Base-by-base conservation (phyloP, 805 yeast genomes). In the Candida krabiensis region DNA sequence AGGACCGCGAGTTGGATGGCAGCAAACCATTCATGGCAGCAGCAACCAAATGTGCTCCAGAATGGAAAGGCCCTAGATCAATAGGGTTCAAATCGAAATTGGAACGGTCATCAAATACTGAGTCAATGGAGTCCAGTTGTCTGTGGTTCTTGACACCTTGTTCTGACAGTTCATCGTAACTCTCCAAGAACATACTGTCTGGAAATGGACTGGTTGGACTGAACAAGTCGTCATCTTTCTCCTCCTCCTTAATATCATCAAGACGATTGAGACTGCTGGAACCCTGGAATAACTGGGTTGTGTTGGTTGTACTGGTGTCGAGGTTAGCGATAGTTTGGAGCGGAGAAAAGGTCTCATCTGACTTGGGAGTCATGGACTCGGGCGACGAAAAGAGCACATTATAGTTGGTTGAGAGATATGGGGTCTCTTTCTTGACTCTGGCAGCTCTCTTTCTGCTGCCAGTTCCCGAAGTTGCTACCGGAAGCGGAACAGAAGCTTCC, bases 31-130 rank as follows among this genome's bases (percentile, higher is more conserved):
- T 52, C 50, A 59, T 44, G 3, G 61, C 58, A 7, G 57, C 57
- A 4, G 63, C 47, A 5, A 61, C 60, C 12, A 59, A 33, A 9
- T 53, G 57, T 7, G 60, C 58, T 15, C 61, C 64, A 2, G 65
- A 59, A 17, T 50, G 53, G 40, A 59, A 60, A 4, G 57, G 56
- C 3, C 58, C 60, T 15, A 62, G 37, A 35, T 44, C 50, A 5
- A 41, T 26, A 12, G 37, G 33, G 24, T 36, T 29, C 23, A 37
- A 24, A 5, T 33, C 37, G 12, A 38, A 28, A 7, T 14, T 18
- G 22, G 21, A 11, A 5, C 29, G 16, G 5, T 38, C 43, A 27
- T 25, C 32, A 24, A 28, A 4, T 3, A 25, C 29, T 16, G 16
- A 14, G 19, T 30, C 24, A 14, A n/a, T n/a, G 11, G 4, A 8